Evolutionary conservation across 495 filamentous ascomycete genomes (phyloP).

Genomic region (Xylaria longipes): DNA sequence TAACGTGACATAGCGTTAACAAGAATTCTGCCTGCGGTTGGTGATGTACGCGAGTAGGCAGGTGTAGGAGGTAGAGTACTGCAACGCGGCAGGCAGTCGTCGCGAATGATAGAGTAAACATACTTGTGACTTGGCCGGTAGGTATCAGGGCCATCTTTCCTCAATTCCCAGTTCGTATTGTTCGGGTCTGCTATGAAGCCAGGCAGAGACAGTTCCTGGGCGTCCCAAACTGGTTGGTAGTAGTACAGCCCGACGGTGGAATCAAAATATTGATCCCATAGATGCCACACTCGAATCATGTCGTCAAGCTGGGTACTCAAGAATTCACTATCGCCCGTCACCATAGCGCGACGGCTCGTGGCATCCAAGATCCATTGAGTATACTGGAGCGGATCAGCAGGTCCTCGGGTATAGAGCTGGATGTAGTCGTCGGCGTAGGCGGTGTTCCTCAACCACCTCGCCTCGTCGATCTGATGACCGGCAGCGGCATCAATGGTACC

Average conservation of each 20-base stretch:
- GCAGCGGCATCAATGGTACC: conserved; percentile 52
- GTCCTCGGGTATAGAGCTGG: conserved; percentile 50
- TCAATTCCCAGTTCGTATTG: conserved; percentile 37
- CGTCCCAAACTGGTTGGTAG: conserved; percentile 51
- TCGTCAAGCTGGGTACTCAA: conserved; percentile 47
- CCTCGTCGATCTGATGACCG: conserved; percentile 54
- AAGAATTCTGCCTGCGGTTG: neutral
- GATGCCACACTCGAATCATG: conserved; percentile 47
- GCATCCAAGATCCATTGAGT: conserved; percentile 54
- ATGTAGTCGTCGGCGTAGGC: conserved; percentile 52
- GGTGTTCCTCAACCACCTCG: conserved; percentile 51
- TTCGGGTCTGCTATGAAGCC: conserved; percentile 48
- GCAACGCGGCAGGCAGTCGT: neutral
- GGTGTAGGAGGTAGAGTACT: neutral
- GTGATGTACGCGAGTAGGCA: neutral
- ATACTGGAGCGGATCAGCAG: conserved; percentile 49
- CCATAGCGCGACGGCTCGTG: conserved; percentile 45
- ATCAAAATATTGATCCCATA: conserved; percentile 49
- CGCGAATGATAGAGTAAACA: neutral
- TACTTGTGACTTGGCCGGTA: conserved; percentile 51
- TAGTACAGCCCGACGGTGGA: conserved; percentile 47
- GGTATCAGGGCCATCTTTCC: conserved; percentile 50
- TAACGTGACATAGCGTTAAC: neutral
- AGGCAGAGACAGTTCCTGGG: conserved; percentile 52
- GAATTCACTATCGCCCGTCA: conserved; percentile 48